Evolutionary conservation across 1,284 basidiomycete genomes (phyloP), one percentile per base, ranked within the genome.

Genomic region (Ustilago curta): DNA sequence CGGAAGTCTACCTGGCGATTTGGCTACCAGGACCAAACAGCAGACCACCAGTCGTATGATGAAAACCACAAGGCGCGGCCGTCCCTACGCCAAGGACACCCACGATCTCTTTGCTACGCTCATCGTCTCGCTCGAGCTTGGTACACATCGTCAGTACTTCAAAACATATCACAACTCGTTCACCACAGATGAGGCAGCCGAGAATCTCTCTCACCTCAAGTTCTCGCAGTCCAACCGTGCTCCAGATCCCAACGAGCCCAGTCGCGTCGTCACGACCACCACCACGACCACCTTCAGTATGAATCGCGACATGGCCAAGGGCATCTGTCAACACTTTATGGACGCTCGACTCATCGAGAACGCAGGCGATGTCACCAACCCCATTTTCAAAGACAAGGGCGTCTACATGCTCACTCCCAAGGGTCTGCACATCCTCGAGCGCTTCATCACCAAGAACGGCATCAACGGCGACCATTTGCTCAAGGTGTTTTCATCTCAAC

Each of bases 261-360:
- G 93, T 85, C 91, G 96, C 81, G 94, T 99, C 85, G 92, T 99
- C 81, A 98, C 97, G 77, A 99, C 96, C 1, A 99, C 97, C 0
- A 99, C 97, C 6, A 99, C 96, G 9, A 99, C 97, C 45, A 99
- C 97, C 23, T 99, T 99, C 87, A 95, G 94, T 70, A 99, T 99
- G 97, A 95, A 94, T 75, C 91, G 95, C 77, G 96, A 99, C 50
- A 99, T 99, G 92, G 97, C 97, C 69, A 97, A 97, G 87, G 94
- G 94, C 37, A 98, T 99, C 90, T 94, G 94, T 86, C 96, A 99
- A 86, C 95, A 98, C 84, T 99, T 98, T 84, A 96, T 99, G 93
- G 96, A 99, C 77, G 95, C 96, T 54, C 92, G 95, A 69, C 89
- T 99, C 74, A 95, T 99, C 77, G 95, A 97, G 86, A 97, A 97